Conservation (phyloP, 306 rosid genomes). For the Senna tora region DNA sequence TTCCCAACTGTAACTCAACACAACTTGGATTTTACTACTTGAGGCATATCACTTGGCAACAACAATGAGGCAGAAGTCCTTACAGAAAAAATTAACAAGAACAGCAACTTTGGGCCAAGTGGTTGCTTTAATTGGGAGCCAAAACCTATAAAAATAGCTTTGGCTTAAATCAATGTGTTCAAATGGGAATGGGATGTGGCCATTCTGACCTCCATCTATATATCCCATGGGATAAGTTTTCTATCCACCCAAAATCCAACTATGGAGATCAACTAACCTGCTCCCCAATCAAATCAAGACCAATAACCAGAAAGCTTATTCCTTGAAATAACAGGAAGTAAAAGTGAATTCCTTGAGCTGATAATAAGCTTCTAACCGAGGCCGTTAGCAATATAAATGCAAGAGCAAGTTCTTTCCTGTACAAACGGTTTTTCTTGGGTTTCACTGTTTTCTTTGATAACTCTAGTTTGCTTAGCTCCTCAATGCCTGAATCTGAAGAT, state of each 20-base stretch:
- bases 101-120: conserved; percentile 41
- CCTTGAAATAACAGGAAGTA: conserved; percentile 97
- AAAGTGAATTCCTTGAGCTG: conserved; percentile 99
- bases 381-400: conserved; percentile 87
- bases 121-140: conserved; percentile 50
- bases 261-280: conserved; percentile 70
- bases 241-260: conserved; percentile 34
- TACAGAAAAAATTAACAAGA: conserved; percentile 42
- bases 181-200: conserved; percentile 29
- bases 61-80: conserved; percentile 47
- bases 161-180: conserved; percentile 34
- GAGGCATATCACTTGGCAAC: conserved; percentile 46
- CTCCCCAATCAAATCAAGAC: conserved; percentile 97
- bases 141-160: conserved; percentile 39
- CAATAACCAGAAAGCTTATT: conserved; percentile 86
- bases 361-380: conserved; percentile 85
- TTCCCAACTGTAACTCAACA: conserved; percentile 37
- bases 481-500: conserved; percentile 88
- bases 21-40: conserved; percentile 16
- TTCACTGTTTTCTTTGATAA: conserved; percentile 66
- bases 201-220: conserved; percentile 36
- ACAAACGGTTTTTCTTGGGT: conserved; percentile 75
- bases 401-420: conserved; percentile 91
- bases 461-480: conserved; percentile 73
- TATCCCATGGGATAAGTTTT: conserved; percentile 28